phyloP scores from a whole-genome alignment of 208 protist species.

The Trypanosoma cruzi region DNA sequence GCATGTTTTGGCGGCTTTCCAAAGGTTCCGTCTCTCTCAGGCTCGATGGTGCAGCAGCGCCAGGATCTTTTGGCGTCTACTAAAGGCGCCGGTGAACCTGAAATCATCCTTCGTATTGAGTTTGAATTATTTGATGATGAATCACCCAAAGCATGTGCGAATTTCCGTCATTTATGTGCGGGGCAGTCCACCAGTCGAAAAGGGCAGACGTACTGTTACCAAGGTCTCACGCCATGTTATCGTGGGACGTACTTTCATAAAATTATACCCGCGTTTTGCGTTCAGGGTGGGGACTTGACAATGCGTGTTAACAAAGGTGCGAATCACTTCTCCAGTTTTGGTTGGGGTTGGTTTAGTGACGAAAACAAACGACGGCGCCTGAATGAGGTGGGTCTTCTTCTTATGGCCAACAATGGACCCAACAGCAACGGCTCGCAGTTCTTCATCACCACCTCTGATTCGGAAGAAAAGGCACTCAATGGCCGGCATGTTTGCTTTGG shows the following conservation, averaged over 20 bases:
- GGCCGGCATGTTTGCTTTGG: constrained; percentile 76
- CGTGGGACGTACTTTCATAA: constrained; percentile 92
- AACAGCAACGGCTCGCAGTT: constrained; percentile 95
- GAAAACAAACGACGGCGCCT: constrained; percentile 94
- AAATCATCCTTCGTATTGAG: constrained; percentile 39
- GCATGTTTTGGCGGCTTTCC: constrained; percentile 68
- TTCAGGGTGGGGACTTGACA: constrained; percentile 97
- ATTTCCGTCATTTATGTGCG: constrained; percentile 75
- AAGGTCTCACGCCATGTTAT: constrained; percentile 80
- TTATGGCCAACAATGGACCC: constrained; percentile 93
- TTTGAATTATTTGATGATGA: constrained; percentile 89
- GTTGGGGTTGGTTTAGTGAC: constrained; percentile 82
- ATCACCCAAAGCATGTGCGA: constrained; percentile 71
- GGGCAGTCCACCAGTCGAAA: constrained; percentile 34
- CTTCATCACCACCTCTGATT: constrained; percentile 85
- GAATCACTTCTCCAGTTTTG: constrained; percentile 88
- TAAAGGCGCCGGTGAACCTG: constrained; percentile 38
- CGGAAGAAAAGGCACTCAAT: constrained; percentile 64
- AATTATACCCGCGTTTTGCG: constrained; percentile 85
- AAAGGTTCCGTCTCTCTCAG: constrained; percentile 66
- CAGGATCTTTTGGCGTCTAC: constrained; percentile 52
- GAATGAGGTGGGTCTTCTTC: constrained; percentile 77
- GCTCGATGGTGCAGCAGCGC: constrained; percentile 49
- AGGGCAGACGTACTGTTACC: constrained; percentile 55
- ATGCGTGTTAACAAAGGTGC: constrained; percentile 93